A percentile compares a stretch with the other conserved stretches of the same genome.
Evolutionary conservation across 306 rosid genomes (phyloP).

Genomic region (Glycyrrhiza uralensis): DNA sequence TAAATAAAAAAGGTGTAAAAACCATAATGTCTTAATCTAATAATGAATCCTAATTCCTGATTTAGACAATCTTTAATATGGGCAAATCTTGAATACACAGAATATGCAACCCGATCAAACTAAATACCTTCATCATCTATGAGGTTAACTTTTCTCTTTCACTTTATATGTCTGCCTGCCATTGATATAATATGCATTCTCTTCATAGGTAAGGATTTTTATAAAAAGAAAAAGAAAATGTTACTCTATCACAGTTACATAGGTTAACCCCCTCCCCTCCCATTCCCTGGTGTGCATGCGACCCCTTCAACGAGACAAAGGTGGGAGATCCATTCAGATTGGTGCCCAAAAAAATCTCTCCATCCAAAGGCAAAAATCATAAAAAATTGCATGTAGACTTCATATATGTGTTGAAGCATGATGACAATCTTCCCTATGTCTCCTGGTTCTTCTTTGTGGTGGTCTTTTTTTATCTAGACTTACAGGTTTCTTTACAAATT

Average conservation of each 20-base stretch:
- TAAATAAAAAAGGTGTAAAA: background rate
- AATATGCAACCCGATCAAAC: background rate
- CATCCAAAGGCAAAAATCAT: background rate
- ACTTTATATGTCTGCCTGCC: background rate
- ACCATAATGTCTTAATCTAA: background rate
- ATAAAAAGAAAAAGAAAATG: background rate
- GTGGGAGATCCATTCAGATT: background rate
- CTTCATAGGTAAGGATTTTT: background rate
- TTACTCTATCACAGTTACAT: background rate
- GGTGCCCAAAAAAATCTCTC: background rate
- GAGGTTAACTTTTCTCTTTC: conserved; percentile 7
- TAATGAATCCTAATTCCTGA: background rate
- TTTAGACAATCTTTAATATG: background rate
- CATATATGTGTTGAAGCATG: background rate
- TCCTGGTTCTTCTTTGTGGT: background rate
- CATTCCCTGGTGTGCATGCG: background rate
- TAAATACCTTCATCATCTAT: background rate
- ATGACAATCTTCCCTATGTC: background rate
- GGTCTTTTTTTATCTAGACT: conserved; percentile 5
- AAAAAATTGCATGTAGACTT: background rate
- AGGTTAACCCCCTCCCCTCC: background rate
- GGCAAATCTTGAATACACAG: background rate
- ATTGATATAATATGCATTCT: background rate
- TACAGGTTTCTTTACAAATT: conserved; percentile 10
- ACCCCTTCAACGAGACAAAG: background rate